Percentiles rank a stretch among this genome's conserved stretches.
Evolutionary conservation across 1,284 basidiomycete species (phyloP).

Genomic region (Ganoderma multipileum): DNA sequence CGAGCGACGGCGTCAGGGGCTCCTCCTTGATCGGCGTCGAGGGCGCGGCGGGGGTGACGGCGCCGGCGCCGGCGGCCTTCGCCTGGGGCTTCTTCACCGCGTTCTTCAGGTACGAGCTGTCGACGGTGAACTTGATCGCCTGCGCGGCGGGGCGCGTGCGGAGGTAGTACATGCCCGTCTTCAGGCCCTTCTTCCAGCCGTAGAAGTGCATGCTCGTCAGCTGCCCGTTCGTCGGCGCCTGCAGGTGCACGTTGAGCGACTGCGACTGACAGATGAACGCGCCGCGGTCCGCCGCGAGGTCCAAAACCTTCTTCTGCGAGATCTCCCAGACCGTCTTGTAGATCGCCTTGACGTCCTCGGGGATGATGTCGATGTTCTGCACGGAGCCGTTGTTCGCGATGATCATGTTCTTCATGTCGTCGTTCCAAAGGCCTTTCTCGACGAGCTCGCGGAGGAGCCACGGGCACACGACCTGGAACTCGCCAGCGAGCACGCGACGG

Average conservation of each 20-base stretch:
- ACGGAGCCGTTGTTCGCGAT: slow-evolving; percentile 98
- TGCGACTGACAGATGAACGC: slow-evolving; percentile 98
- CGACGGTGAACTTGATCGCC: slow-evolving; percentile 98
- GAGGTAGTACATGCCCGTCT: slow-evolving; percentile 98
- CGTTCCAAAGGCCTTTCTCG: slow-evolving; percentile 95
- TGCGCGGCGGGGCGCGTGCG: slow-evolving; percentile 94
- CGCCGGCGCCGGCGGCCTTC: slow-evolving; percentile 29
- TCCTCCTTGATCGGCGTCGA: slow-evolving; percentile 39
- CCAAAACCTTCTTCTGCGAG: slow-evolving; percentile 97
- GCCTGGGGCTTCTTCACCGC: slow-evolving; percentile 65
- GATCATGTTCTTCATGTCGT: slow-evolving; percentile 99
- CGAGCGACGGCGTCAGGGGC: slow-evolving; percentile 33
- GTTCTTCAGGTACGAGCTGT: slow-evolving; percentile 77
- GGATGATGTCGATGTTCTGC: slow-evolving; percentile 89
- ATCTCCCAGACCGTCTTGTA: slow-evolving; percentile 99
- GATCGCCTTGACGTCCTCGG: slow-evolving; percentile 91
- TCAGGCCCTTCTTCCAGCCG: slow-evolving; percentile 99
- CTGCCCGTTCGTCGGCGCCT: slow-evolving; percentile 92
- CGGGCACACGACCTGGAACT: slow-evolving; percentile 99
- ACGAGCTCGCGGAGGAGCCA: slow-evolving; percentile 98
- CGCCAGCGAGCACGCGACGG: slow-evolving; percentile 98
- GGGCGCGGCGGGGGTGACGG: slow-evolving; percentile 29
- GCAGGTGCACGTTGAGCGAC: slow-evolving; percentile 92
- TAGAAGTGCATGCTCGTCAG: slow-evolving; percentile 99
- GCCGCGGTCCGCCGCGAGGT: slow-evolving; percentile 97